phyloP scores from a whole-genome alignment of 164 flowering plant species.

The Dillenia suffruticosa region DNA sequence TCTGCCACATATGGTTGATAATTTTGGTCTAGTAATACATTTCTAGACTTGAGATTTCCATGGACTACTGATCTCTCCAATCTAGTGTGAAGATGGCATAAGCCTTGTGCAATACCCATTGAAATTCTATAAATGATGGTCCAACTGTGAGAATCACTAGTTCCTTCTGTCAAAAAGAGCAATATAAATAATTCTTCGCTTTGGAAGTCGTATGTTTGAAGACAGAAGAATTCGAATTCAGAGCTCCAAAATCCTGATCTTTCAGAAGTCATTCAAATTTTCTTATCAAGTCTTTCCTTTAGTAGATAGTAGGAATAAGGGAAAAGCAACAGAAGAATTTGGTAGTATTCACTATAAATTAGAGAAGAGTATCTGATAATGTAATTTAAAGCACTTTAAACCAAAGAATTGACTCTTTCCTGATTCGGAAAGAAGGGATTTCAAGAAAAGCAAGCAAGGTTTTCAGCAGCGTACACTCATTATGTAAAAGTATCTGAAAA shows the following conservation, averaged over 20 bases:
- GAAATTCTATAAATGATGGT: slow-evolving; percentile 49
- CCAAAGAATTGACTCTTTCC: too few relatives aligned
- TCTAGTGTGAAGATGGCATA: slow-evolving; percentile 77
- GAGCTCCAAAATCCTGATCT: not conserved
- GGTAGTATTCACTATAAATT: too few relatives aligned
- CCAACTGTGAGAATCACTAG: slow-evolving; percentile 60
- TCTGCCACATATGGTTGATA: slow-evolving; percentile 63
- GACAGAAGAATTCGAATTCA: not conserved
- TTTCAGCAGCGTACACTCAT: too few relatives aligned
- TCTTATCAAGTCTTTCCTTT: too few relatives aligned
- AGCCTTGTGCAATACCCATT: slow-evolving; percentile 64
- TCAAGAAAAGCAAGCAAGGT: too few relatives aligned
- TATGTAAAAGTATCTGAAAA: too few relatives aligned
- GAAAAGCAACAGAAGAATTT: too few relatives aligned
- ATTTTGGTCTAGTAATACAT: slow-evolving; percentile 54
- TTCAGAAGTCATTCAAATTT: too few relatives aligned
- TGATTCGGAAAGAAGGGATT: too few relatives aligned
- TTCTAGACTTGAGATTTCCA: slow-evolving; percentile 88
- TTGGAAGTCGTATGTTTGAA: slow-evolving; percentile 4
- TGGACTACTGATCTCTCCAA: slow-evolving; percentile 60
- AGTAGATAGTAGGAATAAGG: too few relatives aligned
- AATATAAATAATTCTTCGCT: not conserved
- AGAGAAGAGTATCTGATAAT: too few relatives aligned
- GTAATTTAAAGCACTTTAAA: too few relatives aligned
- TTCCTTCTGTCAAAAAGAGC: slow-evolving; percentile 38